Evolutionary conservation across 2,329 filamentous ascomycete species (phyloP).

Genomic region (Aspergillus latus): DNA sequence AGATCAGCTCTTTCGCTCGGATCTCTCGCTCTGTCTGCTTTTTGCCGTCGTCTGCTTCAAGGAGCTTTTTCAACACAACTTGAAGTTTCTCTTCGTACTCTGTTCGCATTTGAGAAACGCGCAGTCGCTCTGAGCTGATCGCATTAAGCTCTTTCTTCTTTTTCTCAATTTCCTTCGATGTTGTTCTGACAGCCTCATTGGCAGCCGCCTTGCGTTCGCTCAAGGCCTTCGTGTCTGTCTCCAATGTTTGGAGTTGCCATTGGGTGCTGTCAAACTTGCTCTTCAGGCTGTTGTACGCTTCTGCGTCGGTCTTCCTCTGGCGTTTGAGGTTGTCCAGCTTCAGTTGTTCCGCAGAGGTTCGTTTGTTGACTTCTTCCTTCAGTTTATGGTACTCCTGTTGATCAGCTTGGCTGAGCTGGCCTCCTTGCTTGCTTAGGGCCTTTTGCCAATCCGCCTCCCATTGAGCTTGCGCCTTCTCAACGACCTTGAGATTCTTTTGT

Average conservation of each 20-base stretch:
- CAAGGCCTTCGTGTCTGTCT: constrained; percentile 68
- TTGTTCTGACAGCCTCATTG: constrained; percentile 63
- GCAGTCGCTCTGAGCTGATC: constrained; percentile 77
- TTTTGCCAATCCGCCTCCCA: constrained; percentile 88
- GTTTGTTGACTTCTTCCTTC: constrained; percentile 79
- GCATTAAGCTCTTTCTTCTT: constrained; percentile 92
- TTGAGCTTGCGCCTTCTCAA: constrained; percentile 85
- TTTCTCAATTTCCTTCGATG: constrained; percentile 72
- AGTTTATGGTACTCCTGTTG: constrained; percentile 86
- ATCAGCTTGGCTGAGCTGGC: constrained; percentile 80
- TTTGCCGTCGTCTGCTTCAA: constrained; percentile 79
- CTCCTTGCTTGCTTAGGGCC: constrained; percentile 80
- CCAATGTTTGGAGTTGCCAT: constrained; percentile 70
- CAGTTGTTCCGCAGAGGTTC: constrained; percentile 75
- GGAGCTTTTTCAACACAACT: constrained; percentile 75
- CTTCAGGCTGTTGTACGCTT: constrained; percentile 84
- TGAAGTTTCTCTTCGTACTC: constrained; percentile 91
- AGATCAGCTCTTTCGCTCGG: constrained; percentile 77
- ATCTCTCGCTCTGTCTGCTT: constrained; percentile 82
- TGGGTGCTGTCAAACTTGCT: constrained; percentile 81
- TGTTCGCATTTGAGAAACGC: constrained; percentile 76
- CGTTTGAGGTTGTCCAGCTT: constrained; percentile 84
- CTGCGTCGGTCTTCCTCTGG: constrained; percentile 86
- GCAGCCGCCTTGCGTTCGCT: constrained; percentile 66
- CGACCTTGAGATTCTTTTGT: constrained; percentile 74